A percentile compares a stretch with the other conserved stretches of the same genome.
These are phyloP conservation scores for Meyerozyma guilliermondii DNA, from an alignment of 1,139 yeast genomes.

Conservation along the genomic window DNA sequence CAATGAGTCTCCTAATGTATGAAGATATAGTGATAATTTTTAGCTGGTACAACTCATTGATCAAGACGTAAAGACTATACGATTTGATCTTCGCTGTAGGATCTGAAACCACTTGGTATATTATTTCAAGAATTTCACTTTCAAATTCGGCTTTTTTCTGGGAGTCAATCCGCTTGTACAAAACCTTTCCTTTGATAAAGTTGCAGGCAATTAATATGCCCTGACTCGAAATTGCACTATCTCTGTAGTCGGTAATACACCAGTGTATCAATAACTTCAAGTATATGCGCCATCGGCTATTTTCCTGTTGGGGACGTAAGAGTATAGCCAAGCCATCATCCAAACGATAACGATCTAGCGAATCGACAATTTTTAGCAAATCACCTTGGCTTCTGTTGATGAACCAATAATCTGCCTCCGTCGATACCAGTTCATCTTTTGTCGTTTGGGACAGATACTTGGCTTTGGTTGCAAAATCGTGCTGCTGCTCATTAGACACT, in stretches of 20 bases:
- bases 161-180: conserved; percentile 20
- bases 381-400: conserved; percentile 31
- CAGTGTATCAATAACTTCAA: conserved; percentile 40
- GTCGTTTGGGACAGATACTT: neutral
- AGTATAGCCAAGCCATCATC: conserved; percentile 26
- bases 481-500: neutral
- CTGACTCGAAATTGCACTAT: conserved; percentile 23
- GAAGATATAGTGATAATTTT: conserved; percentile 57
- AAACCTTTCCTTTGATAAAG: conserved; percentile 30
- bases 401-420: conserved; percentile 7
- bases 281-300: conserved; percentile 34
- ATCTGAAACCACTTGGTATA: conserved; percentile 19
- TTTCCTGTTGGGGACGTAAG: conserved; percentile 20
- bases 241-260: conserved; percentile 43
- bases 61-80: conserved; percentile 42
- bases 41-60: conserved; percentile 50
- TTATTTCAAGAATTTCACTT: conserved; percentile 33
- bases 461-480: neutral
- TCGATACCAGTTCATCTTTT: neutral
- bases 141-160: conserved; percentile 42
- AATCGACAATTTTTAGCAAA: conserved; percentile 26
- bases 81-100: conserved; percentile 16
- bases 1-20: conserved; percentile 71
- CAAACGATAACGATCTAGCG: conserved; percentile 28
- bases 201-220: conserved; percentile 34